Evolutionary conservation across 75 land plant genomes (phyloP).

Genomic region (Cunninghamia lanceolata): DNA sequence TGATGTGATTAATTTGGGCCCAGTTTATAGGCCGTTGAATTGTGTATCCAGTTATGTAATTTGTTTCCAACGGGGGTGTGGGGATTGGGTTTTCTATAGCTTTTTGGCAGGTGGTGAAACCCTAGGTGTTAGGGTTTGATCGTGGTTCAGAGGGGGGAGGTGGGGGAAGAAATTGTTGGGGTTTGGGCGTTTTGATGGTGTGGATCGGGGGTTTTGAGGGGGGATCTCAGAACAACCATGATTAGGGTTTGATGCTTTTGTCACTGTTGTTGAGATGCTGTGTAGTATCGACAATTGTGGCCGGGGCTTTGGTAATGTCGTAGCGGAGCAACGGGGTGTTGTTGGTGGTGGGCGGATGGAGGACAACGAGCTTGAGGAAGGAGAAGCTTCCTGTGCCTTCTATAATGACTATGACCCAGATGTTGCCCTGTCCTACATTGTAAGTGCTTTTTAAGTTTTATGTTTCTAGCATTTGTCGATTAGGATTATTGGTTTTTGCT

Average conservation of each 20-base stretch:
- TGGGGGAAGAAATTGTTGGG: background rate
- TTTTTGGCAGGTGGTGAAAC: background rate
- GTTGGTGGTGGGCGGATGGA: slow-evolving; percentile 32
- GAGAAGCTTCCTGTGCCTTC: slow-evolving; percentile 56
- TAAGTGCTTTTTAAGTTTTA: slow-evolving; percentile 23
- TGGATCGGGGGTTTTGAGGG: background rate
- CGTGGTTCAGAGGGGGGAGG: background rate
- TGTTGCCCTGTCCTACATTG: slow-evolving; percentile 63
- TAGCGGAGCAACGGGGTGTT: background rate
- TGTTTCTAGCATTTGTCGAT: background rate
- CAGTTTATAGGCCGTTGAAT: background rate
- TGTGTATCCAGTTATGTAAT: background rate
- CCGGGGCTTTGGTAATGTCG: background rate
- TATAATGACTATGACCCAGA: slow-evolving; percentile 51
- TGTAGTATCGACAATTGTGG: background rate
- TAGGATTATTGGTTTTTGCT: background rate
- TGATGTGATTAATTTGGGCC: background rate
- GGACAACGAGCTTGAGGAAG: slow-evolving; percentile 87
- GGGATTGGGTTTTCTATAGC: background rate
- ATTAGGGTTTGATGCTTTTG: background rate
- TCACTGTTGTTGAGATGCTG: background rate
- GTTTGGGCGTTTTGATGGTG: background rate
- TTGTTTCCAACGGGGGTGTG: background rate
- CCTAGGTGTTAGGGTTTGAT: background rate
- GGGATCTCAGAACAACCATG: background rate